A percentile compares a stretch with the other conserved stretches of the same genome.
Evolutionary conservation across 257 asterid genomes (phyloP).

Genomic region (Plectranthus barbatus): DNA sequence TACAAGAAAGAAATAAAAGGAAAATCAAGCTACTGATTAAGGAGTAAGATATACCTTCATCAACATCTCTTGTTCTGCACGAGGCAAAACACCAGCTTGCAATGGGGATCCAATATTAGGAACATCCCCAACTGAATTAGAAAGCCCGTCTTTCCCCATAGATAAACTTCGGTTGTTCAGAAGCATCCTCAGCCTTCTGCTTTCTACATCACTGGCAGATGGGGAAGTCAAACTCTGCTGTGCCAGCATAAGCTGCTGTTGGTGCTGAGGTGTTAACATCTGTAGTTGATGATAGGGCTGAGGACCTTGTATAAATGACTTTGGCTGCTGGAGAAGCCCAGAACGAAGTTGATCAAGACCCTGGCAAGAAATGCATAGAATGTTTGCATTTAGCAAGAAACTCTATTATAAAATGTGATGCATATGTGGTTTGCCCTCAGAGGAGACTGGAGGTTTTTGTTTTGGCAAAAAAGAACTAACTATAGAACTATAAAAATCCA

Average conservation of each 20-base stretch:
- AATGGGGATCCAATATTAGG: slow-evolving; percentile 74
- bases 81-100: slow-evolving; percentile 79
- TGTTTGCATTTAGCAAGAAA: background rate
- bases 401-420: background rate
- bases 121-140: slow-evolving; percentile 74
- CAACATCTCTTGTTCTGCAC: slow-evolving; percentile 72
- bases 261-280: slow-evolving; percentile 95
- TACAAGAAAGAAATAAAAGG: background rate
- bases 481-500: too few relatives aligned
- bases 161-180: slow-evolving; percentile 62
- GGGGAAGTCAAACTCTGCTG: slow-evolving; percentile 86
- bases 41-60: slow-evolving; percentile 49
- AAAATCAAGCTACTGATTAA: background rate
- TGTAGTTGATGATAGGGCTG: slow-evolving; percentile 93
- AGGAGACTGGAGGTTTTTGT: background rate
- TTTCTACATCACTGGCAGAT: slow-evolving; percentile 68
- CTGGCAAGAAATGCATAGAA: slow-evolving; percentile 22
- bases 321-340: slow-evolving; percentile 92
- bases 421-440: background rate
- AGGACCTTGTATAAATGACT: slow-evolving; percentile 82
- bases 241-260: slow-evolving; percentile 89
- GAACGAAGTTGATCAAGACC: slow-evolving; percentile 88
- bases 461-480: background rate
- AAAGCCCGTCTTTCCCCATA: slow-evolving; percentile 87
- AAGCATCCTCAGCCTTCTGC: slow-evolving; percentile 91